Conservation (phyloP, 306 rosid genomes). For the barrel medic (Medicago truncatula) region DNA sequence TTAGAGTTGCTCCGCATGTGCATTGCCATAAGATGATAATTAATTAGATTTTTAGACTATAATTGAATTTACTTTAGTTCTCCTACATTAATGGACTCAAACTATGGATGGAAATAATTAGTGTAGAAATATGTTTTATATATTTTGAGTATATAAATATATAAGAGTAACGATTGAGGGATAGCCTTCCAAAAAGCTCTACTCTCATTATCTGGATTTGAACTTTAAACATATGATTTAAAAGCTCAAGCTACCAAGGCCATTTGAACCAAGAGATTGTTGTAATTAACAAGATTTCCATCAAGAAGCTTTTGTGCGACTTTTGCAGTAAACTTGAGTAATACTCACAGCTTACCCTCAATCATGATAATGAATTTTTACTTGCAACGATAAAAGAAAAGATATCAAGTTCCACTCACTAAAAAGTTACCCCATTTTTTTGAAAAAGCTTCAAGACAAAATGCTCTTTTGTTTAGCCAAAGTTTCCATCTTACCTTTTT, state of each 20-base stretch:
- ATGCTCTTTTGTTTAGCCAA: neutral
- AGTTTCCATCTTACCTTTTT: conserved; percentile 3
- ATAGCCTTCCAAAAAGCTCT: neutral
- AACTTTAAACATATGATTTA: neutral
- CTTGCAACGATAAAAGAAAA: conserved; percentile 44
- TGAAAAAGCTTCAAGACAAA: neutral
- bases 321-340: conserved; percentile 38
- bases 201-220: neutral
- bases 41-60: neutral
- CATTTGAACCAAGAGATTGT: neutral
- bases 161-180: neutral
- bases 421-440: conserved; percentile 30
- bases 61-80: neutral
- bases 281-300: conserved; percentile 36
- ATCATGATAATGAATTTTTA: conserved; percentile 48
- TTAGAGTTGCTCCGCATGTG: conserved; percentile 33
- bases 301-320: conserved; percentile 7
- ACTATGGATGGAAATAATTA: too few species aligned
- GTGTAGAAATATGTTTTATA: too few species aligned
- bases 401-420: conserved; percentile 49
- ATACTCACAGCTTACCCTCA: conserved; percentile 42
- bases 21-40: neutral
- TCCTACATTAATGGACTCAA: neutral
- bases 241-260: neutral
- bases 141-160: too few species aligned